These are phyloP conservation scores for Fusarium longipes DNA, from an alignment of 2,329 filamentous ascomycete species.

Conservation along the genomic window DNA sequence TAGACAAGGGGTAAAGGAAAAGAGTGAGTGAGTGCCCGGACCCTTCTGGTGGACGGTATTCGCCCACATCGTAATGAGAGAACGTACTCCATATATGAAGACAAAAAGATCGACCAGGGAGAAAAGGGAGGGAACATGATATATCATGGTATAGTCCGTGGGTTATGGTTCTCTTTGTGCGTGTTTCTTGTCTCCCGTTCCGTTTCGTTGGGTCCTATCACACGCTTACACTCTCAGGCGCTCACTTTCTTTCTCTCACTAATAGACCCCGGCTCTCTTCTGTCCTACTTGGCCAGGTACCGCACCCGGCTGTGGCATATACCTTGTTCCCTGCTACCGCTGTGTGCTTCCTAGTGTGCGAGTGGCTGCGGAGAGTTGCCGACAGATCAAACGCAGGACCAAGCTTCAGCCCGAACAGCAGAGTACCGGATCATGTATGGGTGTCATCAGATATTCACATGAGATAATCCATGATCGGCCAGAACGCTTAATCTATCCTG, in stretches of 20 bases:
- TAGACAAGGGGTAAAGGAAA: constrained; percentile 22
- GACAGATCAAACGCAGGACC: constrained; percentile 44
- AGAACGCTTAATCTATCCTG: constrained; percentile 30
- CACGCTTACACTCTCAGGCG: constrained; percentile 5
- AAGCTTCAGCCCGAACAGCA: constrained; percentile 39
- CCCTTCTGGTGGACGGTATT: constrained; percentile 33
- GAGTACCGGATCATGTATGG: constrained; percentile 46
- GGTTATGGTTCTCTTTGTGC: constrained; percentile 27
- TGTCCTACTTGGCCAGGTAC: constrained; percentile 21
- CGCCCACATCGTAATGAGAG: constrained; percentile 19
- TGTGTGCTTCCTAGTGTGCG: constrained; percentile 22
- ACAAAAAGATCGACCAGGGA: constrained; percentile 27
- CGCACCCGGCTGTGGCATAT: constrained; percentile 13
- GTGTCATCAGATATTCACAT: constrained; percentile 23
- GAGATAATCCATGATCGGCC: constrained; percentile 1
- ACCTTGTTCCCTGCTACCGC: constrained; percentile 25
- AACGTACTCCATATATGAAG: constrained; percentile 17
- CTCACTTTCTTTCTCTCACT: constrained; percentile 3
- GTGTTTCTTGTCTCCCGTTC: constrained; percentile 24
- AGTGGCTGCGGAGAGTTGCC: constrained; percentile 22
- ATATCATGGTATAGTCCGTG: constrained; percentile 41
- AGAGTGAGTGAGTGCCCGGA: constrained; percentile 27
- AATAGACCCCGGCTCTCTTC: constrained; percentile 23
- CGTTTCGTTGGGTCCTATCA: constrained; percentile 26
- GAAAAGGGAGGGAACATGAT: constrained; percentile 36